Conservation (phyloP, 345 rosid species). For the rapeseed (Brassica napus) region DNA sequence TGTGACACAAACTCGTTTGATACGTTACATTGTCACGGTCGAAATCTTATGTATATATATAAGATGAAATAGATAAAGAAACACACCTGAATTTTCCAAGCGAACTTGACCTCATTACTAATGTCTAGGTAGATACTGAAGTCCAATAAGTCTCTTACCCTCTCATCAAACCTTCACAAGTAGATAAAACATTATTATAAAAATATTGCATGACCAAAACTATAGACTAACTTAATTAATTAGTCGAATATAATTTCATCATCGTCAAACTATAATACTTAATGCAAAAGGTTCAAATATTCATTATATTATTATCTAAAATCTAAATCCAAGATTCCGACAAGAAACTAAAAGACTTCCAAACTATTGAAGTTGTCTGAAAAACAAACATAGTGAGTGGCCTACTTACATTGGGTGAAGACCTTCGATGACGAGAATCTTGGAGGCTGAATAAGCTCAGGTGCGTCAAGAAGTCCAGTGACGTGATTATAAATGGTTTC, state of each 20-base stretch:
- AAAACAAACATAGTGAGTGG: conserved; percentile 22
- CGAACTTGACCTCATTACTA: conserved; percentile 95
- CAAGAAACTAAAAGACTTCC: conserved; percentile 11
- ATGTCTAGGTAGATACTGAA: conserved; percentile 97
- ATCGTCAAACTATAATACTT: conserved; percentile 7
- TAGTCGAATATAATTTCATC: conserved; percentile 12
- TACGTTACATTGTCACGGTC: not conserved
- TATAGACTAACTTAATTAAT: conserved; percentile 7
- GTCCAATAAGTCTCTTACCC: conserved; percentile 87
- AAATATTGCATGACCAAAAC: conserved; percentile 4
- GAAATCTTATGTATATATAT: not conserved
- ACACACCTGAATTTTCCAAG: conserved; percentile 79
- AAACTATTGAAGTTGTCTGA: conserved; percentile 1
- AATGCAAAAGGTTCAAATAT: conserved; percentile 20
- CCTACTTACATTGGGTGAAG: conserved; percentile 93
- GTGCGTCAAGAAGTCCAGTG: conserved; percentile 83
- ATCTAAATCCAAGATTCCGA: conserved; percentile 28
- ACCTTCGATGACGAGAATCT: conserved; percentile 97
- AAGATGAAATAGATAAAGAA: not conserved
- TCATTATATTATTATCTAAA: conserved; percentile 3
- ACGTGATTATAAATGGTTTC: conserved; percentile 94
- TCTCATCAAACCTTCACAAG: conserved; percentile 69
- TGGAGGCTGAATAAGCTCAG: conserved; percentile 89
- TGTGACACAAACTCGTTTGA: conserved; percentile 31
- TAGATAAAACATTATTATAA: conserved; percentile 7